A percentile compares a stretch with the other conserved stretches of the same genome.
Evolutionary conservation across 805 yeast species (phyloP).

Genomic region (Saccharomyces eubayanus): DNA sequence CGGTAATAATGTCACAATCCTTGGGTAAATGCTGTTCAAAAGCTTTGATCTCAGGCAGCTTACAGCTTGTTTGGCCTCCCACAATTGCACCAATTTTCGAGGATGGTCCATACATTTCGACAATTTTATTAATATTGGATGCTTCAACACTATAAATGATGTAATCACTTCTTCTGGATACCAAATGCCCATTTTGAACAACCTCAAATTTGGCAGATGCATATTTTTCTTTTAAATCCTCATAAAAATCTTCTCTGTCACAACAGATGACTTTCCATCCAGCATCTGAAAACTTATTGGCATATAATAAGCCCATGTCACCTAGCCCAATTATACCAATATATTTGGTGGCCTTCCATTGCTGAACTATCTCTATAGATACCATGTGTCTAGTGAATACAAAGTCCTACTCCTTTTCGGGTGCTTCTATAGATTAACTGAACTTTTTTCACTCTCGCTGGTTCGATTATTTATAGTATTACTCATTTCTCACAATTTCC

Average conservation of each 20-base stretch:
- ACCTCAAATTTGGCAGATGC: slow-evolving; percentile 43
- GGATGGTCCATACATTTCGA: slow-evolving; percentile 71
- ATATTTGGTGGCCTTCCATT: slow-evolving; percentile 40
- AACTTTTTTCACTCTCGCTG: neutral
- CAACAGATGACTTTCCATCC: slow-evolving; percentile 91
- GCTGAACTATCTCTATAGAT: slow-evolving; percentile 11
- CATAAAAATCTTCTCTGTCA: slow-evolving; percentile 63
- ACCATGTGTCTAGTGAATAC: neutral
- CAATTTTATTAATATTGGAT: slow-evolving; percentile 67
- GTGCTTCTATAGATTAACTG: neutral
- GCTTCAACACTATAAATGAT: slow-evolving; percentile 91
- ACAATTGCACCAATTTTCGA: slow-evolving; percentile 83
- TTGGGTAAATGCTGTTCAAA: slow-evolving; percentile 66
- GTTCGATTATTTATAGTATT: neutral
- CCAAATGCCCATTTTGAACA: slow-evolving; percentile 72
- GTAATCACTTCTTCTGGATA: slow-evolving; percentile 73
- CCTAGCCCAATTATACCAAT: slow-evolving; percentile 94
- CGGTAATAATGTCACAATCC: slow-evolving; percentile 75
- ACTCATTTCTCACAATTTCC: neutral
- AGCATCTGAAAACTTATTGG: slow-evolving; percentile 62
- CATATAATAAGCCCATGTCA: slow-evolving; percentile 92
- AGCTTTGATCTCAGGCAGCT: slow-evolving; percentile 80
- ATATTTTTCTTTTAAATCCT: slow-evolving; percentile 36
- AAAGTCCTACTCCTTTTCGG: neutral
- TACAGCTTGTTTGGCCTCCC: slow-evolving; percentile 98